Conservation (phyloP, 2,329 filamentous ascomycete genomes). For the Aureobasidium musti region DNA sequence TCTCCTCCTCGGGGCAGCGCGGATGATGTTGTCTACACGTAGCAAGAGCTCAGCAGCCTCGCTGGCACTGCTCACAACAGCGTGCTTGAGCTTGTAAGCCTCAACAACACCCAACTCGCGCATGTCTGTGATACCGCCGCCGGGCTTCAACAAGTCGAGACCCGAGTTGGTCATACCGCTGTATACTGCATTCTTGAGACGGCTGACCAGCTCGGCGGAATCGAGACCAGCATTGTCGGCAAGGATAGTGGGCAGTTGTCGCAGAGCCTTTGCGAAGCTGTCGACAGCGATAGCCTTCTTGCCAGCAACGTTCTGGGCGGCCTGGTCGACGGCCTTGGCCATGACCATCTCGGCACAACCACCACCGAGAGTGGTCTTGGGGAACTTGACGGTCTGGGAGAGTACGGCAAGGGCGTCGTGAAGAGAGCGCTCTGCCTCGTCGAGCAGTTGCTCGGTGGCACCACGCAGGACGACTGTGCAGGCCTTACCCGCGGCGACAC, state of each 20-base stretch:
- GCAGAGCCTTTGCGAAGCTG: constrained; percentile 82
- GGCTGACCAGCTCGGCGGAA: constrained; percentile 88
- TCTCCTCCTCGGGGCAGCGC: constrained; percentile 80
- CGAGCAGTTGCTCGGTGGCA: constrained; percentile 93
- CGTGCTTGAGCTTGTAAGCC: constrained; percentile 97
- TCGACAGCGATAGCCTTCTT: constrained; percentile 96
- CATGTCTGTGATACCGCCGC: constrained; percentile 94
- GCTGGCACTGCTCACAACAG: constrained; percentile 94
- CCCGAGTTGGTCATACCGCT: constrained; percentile 91
- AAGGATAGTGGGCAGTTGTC: constrained; percentile 92
- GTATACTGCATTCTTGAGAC: constrained; percentile 91
- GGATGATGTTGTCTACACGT: constrained; percentile 96
- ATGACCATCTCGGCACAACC: constrained; percentile 99
- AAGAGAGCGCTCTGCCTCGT: constrained; percentile 93
- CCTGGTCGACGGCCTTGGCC: constrained; percentile 95
- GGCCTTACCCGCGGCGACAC: constrained; percentile 87
- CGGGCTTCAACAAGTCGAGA: constrained; percentile 82
- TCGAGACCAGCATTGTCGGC: constrained; percentile 97
- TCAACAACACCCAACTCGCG: constrained; percentile 92
- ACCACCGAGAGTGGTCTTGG: constrained; percentile 88
- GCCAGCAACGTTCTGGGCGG: constrained; percentile 89
- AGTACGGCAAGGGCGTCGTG: constrained; percentile 96
- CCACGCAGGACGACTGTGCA: constrained; percentile 97
- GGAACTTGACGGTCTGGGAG: constrained; percentile 94
- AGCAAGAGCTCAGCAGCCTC: constrained; percentile 96